Conservation (phyloP, 2,329 filamentous ascomycete species). For the Fusarium sp. region DNA sequence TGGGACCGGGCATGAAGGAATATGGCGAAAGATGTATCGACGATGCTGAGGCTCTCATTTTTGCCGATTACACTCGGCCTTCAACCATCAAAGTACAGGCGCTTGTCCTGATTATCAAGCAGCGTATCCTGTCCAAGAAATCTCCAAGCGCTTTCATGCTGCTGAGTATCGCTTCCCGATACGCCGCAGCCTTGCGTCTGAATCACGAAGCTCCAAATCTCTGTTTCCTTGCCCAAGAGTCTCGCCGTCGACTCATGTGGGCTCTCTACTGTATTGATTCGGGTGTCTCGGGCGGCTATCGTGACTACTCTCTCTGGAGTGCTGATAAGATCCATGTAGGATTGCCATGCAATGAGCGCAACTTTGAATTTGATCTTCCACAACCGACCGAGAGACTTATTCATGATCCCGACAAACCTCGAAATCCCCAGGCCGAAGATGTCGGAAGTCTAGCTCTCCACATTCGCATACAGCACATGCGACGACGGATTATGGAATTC, state of each 20-base stretch:
- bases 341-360: slow-evolving; percentile 54
- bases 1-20: slow-evolving; percentile 60
- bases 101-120: slow-evolving; percentile 55
- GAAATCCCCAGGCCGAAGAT: slow-evolving; percentile 55
- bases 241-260: slow-evolving; percentile 55
- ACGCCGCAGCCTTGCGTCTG: slow-evolving; percentile 53
- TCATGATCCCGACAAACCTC: slow-evolving; percentile 51
- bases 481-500: slow-evolving; percentile 62
- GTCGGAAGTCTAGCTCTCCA: slow-evolving; percentile 65
- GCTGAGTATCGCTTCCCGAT: slow-evolving; percentile 53
- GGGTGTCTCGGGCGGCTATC: slow-evolving; percentile 53
- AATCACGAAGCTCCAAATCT: slow-evolving; percentile 53
- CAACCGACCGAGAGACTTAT: slow-evolving; percentile 62
- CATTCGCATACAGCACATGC: slow-evolving; percentile 63
- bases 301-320: slow-evolving; percentile 55
- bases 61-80: slow-evolving; percentile 62
- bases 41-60: slow-evolving; percentile 61
- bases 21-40: slow-evolving; percentile 64
- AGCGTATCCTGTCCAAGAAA: slow-evolving; percentile 53
- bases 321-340: slow-evolving; percentile 52
- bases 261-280: slow-evolving; percentile 54
- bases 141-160: slow-evolving; percentile 57
- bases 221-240: slow-evolving; percentile 52
- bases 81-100: slow-evolving; percentile 64
- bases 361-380: slow-evolving; percentile 65